A percentile compares a stretch with the other conserved stretches of the same genome.
Evolutionary conservation across 208 protist genomes (phyloP).

Genomic region (Acanthamoeba sp.): DNA sequence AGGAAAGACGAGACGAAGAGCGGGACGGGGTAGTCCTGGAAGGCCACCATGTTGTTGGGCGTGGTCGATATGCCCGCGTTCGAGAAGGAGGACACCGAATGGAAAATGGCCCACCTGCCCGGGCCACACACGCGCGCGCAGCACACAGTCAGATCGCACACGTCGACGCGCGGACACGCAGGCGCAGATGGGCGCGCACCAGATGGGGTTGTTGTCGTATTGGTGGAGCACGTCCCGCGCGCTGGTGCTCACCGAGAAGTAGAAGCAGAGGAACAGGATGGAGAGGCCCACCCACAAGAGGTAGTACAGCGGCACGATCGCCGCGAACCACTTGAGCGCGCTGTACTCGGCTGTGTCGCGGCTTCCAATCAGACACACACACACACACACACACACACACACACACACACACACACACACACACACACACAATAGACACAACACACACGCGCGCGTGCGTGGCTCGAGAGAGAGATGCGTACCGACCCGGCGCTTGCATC

Average conservation of each 20-base stretch:
- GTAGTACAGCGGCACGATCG: slow-evolving; percentile 33
- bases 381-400: not conserved
- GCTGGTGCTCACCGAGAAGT: not conserved
- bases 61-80: slow-evolving; percentile 45
- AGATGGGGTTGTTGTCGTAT: slow-evolving; percentile 17
- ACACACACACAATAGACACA: not conserved
- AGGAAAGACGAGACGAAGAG: slow-evolving; percentile 57
- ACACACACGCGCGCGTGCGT: not conserved
- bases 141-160: too few relatives aligned
- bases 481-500: not conserved
- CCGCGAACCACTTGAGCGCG: slow-evolving; percentile 26
- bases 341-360: not conserved
- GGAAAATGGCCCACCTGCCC: slow-evolving; percentile 66
- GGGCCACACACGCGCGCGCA: not conserved
- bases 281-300: not conserved
- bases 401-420: not conserved
- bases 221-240: not conserved
- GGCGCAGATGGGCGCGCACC: not conserved
- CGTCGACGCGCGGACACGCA: too few relatives aligned
- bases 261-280: not conserved
- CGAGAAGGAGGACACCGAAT: slow-evolving; percentile 17
- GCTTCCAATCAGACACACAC: not conserved
- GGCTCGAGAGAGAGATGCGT: not conserved
- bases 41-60: slow-evolving; percentile 41
- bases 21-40: slow-evolving; percentile 14